These are phyloP conservation scores for Colletotrichum sp. DNA, from an alignment of 2,329 filamentous ascomycete species.

Conservation along the genomic window DNA sequence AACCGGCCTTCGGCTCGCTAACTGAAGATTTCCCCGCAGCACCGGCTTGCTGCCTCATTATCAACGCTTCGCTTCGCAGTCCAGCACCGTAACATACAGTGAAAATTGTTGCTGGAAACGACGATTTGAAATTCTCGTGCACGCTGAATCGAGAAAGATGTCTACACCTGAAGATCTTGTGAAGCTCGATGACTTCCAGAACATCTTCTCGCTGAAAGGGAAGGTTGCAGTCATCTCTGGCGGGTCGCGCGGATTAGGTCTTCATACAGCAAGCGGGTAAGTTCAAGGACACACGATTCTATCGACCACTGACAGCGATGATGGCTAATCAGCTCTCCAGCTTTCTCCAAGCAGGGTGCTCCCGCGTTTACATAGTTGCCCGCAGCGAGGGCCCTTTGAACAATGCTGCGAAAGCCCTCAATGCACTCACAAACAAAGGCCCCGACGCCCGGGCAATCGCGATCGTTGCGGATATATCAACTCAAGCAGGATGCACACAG, in stretches of 20 bases:
- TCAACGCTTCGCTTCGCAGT: background rate
- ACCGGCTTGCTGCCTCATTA: background rate
- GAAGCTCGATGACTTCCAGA: background rate
- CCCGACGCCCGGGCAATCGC: background rate
- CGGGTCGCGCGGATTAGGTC: background rate
- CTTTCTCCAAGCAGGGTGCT: background rate
- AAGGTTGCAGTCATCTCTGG: background rate
- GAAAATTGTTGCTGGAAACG: background rate
- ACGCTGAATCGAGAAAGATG: background rate
- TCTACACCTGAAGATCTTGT: background rate
- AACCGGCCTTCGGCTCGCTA: background rate
- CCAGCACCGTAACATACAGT: background rate
- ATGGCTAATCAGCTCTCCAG: background rate
- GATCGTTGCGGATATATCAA: background rate
- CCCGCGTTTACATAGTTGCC: background rate
- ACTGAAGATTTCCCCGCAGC: background rate
- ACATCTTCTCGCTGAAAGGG: background rate
- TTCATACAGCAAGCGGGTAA: background rate
- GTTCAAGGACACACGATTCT: background rate
- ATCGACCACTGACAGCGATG: background rate
- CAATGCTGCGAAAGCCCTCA: background rate
- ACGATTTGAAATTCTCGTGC: background rate
- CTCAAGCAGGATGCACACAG: background rate
- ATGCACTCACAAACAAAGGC: background rate
- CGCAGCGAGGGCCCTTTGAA: background rate